Evolutionary conservation across 371 early-diverging fungal species (phyloP).

Genomic region (Basidiobolus meristosporus): DNA sequence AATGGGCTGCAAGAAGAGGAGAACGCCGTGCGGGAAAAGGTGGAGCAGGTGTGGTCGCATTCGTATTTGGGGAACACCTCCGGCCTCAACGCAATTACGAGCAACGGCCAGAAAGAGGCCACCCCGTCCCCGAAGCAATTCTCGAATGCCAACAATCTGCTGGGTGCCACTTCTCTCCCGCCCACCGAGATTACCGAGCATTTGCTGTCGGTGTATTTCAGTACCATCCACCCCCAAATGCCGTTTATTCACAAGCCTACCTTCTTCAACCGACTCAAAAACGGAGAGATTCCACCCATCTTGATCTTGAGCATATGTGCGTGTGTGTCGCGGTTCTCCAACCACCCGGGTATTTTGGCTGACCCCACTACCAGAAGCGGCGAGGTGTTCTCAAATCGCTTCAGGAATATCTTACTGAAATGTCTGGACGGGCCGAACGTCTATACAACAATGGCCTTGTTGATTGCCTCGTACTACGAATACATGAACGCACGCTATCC

Average conservation of each 20-base stretch:
- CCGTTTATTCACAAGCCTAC: constrained; percentile 25
- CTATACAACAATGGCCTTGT: constrained; percentile 8
- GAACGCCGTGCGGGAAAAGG: too few species aligned
- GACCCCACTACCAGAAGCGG: constrained; percentile 8
- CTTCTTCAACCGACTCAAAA: constrained; percentile 11
- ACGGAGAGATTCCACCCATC: constrained; percentile 8
- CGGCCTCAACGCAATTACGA: too few species aligned
- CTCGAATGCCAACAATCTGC: too few species aligned
- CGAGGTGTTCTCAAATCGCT: constrained; percentile 11
- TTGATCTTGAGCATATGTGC: constrained; percentile 13
- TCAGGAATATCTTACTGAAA: constrained; percentile 6
- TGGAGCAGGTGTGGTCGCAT: too few species aligned
- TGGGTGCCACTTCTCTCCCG: too few species aligned
- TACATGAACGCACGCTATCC: constrained; percentile 5
- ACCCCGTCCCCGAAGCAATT: too few species aligned
- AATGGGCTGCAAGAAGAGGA: too few species aligned
- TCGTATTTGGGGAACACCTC: too few species aligned
- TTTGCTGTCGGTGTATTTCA: constrained; percentile 24
- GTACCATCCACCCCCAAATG: constrained; percentile 22
- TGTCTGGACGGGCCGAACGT: not conserved
- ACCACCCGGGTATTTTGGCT: constrained; percentile 9
- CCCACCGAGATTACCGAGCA: constrained; percentile 6
- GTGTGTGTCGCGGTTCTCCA: constrained; percentile 11
- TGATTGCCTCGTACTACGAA: constrained; percentile 7
- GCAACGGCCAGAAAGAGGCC: too few species aligned